Conservation (phyloP, 2,329 filamentous ascomycete species). For the Graphilbum sp. region DNA sequence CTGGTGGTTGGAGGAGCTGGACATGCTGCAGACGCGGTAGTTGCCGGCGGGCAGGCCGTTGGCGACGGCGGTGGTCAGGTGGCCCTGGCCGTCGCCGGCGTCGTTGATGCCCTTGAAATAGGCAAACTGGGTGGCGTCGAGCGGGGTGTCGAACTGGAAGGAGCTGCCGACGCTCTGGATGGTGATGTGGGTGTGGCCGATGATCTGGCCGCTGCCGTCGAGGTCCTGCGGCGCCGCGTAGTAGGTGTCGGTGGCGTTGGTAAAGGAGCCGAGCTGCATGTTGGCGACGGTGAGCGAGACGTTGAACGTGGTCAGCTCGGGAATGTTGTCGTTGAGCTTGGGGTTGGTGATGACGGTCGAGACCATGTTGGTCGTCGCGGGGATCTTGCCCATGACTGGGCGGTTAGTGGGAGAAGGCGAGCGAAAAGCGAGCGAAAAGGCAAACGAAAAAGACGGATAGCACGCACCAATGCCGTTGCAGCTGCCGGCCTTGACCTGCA, state of each 20-base stretch:
- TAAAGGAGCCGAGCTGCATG: conserved; percentile 41
- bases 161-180: conserved; percentile 37
- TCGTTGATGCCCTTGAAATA: conserved; percentile 57
- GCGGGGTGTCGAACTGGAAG: conserved; percentile 32
- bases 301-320: conserved; percentile 31
- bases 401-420: not conserved
- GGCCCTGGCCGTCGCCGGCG: conserved; percentile 36
- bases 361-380: conserved; percentile 37
- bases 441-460: not conserved
- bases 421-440: not conserved
- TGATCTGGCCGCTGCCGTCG: conserved; percentile 18
- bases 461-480: conserved; percentile 48
- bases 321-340: conserved; percentile 30
- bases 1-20: conserved; percentile 47
- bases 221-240: conserved; percentile 40
- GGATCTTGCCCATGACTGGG: conserved; percentile 43
- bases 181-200: conserved; percentile 32
- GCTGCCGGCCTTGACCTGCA: conserved; percentile 39
- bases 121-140: conserved; percentile 35
- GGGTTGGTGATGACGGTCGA: conserved; percentile 38
- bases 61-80: conserved; percentile 33
- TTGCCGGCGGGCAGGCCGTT: conserved; percentile 44
- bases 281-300: conserved; percentile 36
- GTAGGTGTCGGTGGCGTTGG: conserved; percentile 42
- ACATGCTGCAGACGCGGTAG: conserved; percentile 51